Percentiles rank a stretch among this genome's conserved stretches.
Conservation (phyloP, 2,329 filamentous ascomycete species). For the Colletotrichum magnum region DNA sequence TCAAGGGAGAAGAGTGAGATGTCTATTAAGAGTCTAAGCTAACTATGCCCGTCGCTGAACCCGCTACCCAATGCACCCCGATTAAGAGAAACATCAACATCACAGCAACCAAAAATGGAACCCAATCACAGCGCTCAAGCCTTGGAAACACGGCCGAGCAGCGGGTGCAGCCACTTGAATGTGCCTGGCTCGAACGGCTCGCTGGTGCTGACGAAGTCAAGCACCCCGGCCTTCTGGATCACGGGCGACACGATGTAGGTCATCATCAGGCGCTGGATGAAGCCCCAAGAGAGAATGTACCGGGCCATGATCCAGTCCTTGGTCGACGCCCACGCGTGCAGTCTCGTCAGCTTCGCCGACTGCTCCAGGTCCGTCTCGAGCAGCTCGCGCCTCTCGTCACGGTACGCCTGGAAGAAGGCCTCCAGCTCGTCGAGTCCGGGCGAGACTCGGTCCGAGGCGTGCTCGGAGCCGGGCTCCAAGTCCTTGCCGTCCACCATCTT, state of each 20-base stretch:
- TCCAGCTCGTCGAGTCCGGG: constrained; percentile 21
- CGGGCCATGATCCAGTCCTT: constrained; percentile 44
- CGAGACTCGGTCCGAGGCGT: background rate
- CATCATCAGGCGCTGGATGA: constrained; percentile 29
- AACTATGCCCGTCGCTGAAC: background rate
- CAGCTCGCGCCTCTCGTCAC: constrained; percentile 33
- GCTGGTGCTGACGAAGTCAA: constrained; percentile 42
- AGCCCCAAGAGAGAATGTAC: constrained; percentile 39
- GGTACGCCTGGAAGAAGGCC: constrained; percentile 42
- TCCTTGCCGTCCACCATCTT: background rate
- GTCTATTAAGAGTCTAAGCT: too few species aligned
- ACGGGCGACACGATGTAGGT: constrained; percentile 32
- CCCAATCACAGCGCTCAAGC: background rate
- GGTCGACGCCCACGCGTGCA: constrained; percentile 47
- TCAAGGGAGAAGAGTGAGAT: too few species aligned
- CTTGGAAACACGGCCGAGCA: constrained; percentile 8
- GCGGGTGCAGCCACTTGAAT: constrained; percentile 29
- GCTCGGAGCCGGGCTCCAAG: background rate
- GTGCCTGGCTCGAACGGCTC: constrained; percentile 41
- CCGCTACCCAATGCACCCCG: background rate
- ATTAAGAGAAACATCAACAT: background rate
- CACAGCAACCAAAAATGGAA: background rate
- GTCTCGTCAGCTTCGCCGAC: constrained; percentile 42
- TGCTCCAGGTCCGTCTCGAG: constrained; percentile 38
- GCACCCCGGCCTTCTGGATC: constrained; percentile 37